Evolutionary conservation across 306 rosid genomes (phyloP).

Genomic region (Cercis canadensis): DNA sequence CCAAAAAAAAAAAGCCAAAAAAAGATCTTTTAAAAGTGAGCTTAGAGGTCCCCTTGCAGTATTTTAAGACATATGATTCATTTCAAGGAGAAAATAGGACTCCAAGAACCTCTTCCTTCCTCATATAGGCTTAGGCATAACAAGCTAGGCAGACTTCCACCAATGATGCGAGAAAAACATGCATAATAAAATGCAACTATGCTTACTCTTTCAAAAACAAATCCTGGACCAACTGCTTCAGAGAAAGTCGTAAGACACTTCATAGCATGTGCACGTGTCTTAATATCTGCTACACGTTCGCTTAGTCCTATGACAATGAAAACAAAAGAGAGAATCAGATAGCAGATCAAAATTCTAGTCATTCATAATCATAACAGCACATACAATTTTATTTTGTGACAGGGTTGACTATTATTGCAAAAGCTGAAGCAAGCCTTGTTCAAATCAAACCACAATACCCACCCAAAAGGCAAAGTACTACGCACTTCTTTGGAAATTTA

Average conservation of each 20-base stretch:
- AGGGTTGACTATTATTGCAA: background rate
- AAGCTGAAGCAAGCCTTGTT: background rate
- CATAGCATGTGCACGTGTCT: conserved; percentile 90
- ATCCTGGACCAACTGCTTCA: conserved; percentile 99
- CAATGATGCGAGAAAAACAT: conserved; percentile 5
- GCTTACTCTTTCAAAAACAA: conserved; percentile 94
- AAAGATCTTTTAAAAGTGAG: background rate
- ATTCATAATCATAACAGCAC: background rate
- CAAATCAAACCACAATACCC: conserved; percentile 42
- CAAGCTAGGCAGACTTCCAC: conserved; percentile 2
- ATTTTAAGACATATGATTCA: too few species aligned
- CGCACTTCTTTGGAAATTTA: conserved; percentile 93
- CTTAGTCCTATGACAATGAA: conserved; percentile 68
- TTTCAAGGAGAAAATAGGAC: background rate
- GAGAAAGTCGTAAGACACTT: conserved; percentile 89
- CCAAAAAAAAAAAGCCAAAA: too few species aligned
- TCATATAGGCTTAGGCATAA: background rate
- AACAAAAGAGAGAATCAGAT: conserved; percentile 19
- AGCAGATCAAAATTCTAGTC: background rate
- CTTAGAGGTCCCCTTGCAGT: background rate
- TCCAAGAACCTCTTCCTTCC: background rate
- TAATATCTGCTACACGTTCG: conserved; percentile 98
- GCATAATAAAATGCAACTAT: conserved; percentile 20
- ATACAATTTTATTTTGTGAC: background rate
- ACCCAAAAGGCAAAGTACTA: conserved; percentile 91